Evolutionary conservation across 257 asterid species (phyloP).

Genomic region (Capsicum rhomboideum): DNA sequence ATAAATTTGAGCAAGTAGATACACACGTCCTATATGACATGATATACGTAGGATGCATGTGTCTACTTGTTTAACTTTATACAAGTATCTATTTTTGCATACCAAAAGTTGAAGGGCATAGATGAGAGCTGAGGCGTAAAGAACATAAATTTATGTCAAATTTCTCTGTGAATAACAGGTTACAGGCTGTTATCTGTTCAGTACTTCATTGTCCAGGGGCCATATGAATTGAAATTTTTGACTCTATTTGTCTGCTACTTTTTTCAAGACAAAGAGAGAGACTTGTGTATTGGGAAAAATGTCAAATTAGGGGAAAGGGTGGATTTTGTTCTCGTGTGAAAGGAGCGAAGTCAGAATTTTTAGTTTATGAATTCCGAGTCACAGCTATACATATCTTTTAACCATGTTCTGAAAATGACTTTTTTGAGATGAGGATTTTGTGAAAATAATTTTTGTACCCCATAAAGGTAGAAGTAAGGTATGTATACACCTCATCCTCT

Average conservation of each 20-base stretch:
- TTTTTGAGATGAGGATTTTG: background rate
- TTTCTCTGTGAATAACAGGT: too few species aligned
- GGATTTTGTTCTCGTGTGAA: constrained; percentile 43
- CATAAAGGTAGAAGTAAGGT: too few species aligned
- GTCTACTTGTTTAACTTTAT: too few species aligned
- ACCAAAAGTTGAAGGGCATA: too few species aligned
- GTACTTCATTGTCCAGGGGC: background rate
- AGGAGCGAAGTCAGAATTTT: background rate
- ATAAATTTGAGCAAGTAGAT: too few species aligned
- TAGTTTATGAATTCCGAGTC: background rate
- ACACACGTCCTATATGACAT: too few species aligned
- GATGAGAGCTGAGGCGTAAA: too few species aligned
- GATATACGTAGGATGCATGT: too few species aligned
- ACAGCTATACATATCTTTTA: background rate
- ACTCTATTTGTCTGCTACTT: background rate
- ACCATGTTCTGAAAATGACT: background rate
- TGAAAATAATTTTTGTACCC: background rate
- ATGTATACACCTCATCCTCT: background rate
- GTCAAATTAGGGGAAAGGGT: constrained; percentile 7
- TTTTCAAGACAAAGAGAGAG: constrained; percentile 22
- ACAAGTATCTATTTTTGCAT: too few species aligned
- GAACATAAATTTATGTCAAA: too few species aligned
- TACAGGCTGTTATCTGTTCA: too few species aligned
- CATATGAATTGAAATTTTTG: background rate
- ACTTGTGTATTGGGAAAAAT: constrained; percentile 2